Base-by-base conservation (phyloP, 257 asterid genomes). In the Rubia yunnanensis region DNA sequence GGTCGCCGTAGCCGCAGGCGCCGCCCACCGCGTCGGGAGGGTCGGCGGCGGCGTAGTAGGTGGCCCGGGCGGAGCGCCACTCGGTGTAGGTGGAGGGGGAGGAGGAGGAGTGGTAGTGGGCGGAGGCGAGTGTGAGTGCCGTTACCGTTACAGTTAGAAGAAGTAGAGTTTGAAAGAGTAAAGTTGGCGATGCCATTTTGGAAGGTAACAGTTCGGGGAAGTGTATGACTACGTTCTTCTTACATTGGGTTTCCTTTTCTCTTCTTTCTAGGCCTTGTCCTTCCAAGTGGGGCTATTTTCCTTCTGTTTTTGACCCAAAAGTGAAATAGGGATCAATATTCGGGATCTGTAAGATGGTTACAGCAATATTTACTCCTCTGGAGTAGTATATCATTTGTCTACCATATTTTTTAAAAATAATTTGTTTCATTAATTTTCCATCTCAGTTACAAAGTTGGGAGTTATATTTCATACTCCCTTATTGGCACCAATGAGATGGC, bases 1-100 rank as follows among this genome's bases (percentile, higher is more conserved):
- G 57, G 83, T 92, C 97, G 1, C 88, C 94, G 67, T 72, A 94
- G n/a, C 99, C 99, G 71, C 99, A 94, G 0, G 99, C 96, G 56
- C 99, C 99, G 38, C 95, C 96, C 63, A 84, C 94, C 31, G 82
- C 81, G 73, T 86, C 96, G n/a, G 81, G 81, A 22, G 92, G 95
- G 63, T 89, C 89, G 3, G 79, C 66, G 38, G 91, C 77, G 54
- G 96, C 96, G 80, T 86, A 86, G 87, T 71, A 89, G 61, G 97
- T 89, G 36, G 97, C 97, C 64, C 88, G 86, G 70, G 99, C 97
- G 65, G 88, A 73, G 56, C 85, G 80, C 99, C 97, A 92, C 60
- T 86, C 92, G 39, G 95, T 70, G 38, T 77, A 88, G 18, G 79
- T 60, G 46, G 84, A 35, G 71, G 81, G 69, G 48, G 78, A 68